Evolutionary conservation across 1,139 yeast species (phyloP), one percentile per base, ranked within the genome.

Genomic region (Magnusiomyces clavatus): DNA sequence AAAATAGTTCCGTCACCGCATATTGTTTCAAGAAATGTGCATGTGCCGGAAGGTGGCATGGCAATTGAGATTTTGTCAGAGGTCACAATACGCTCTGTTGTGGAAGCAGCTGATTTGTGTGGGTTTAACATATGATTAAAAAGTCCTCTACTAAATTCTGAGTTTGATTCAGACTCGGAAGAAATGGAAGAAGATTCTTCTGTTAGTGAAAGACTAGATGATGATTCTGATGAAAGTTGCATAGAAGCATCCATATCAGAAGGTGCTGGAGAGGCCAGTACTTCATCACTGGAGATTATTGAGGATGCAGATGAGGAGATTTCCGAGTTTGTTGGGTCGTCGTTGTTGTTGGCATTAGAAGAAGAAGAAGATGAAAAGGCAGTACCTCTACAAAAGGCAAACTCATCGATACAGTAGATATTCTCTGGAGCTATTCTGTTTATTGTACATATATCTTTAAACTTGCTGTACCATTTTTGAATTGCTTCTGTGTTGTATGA

Each of bases 381-480:
- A 1, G 44, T 51, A 4, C 51, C 43, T 40, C 35, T 46, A 11
- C 45, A 38, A 36, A 43, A 53, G 0, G 53, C 55, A 39, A 48
- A 36, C 20, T 53, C 55, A 34, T 53, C 55, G 41, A 53, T 41
- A 42, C 51, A 46, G 37, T 53, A 53, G 19, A 48, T 53, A 43
- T 53, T 53, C n/a, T 44, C 48, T 1, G 51, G 49, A 5, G 40
- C 34, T n/a, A 53, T 51, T 8, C 47, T 41, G 17, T 47, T 41
- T 17, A 34, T 42, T n/a, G 48, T 36, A 46, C 53, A 53, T 2
- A 53, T 11, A 3, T 47, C 49, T 35, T 46, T 47, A 46, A 53
- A 50, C 36, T 49, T 43, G 4, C 19, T 37, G 34, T 50, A 50
- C 55, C 55, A 53, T 19, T 51, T 49, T 16, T 29, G 42, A 1